Base-by-base conservation (phyloP, 371 early-diverging fungal genomes). In the Rhizopus arrhizus region DNA sequence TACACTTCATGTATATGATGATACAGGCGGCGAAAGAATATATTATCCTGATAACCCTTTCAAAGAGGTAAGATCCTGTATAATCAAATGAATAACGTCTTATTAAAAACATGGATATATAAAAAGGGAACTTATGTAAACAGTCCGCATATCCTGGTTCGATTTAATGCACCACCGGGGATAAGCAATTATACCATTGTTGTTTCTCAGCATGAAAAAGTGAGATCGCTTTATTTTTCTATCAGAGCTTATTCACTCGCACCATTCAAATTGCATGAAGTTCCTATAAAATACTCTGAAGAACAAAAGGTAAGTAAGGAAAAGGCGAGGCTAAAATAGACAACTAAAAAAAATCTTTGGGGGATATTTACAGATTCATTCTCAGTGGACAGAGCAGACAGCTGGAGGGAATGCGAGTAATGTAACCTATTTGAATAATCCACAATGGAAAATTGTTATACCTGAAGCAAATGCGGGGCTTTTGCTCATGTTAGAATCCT, bases 351-450 rank as follows among this genome's bases (percentile, higher is more conserved):
- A 43, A 43, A 36, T 36, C 11, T 6, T 9, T 36, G 11, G 36
- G 11, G 6, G 11, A 43, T 5, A 5, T n/a, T 41, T 53, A 15
- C 66, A 86, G 79, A 74, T 89, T 15, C 59, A 73, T 45, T 83
- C 85, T 2, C 75, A 78, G 64, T 94, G 94, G 94, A 89, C 87
- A 28, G 82, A 82, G 45, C 86, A 84, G 31, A 88, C 90, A n/a
- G 89, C 91, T 15, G 94, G 94, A 29, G 94, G 94, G 4, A 90
- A 89, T 61, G 77, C 88, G 31, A 81, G 80, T 28, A 80, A 86
- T 53, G 75, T 89, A 3, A 79, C 87, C 4, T 93, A 86, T 64
- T 61, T 88, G 38, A 84, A 87, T 66, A 93, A 93, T 61, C 94
- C 94, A 7, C 90, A 91, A 62, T 93, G 86, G 80, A 80, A 79